Base-by-base conservation (phyloP, 805 yeast species). In the Metschnikowia kofuensis region DNA sequence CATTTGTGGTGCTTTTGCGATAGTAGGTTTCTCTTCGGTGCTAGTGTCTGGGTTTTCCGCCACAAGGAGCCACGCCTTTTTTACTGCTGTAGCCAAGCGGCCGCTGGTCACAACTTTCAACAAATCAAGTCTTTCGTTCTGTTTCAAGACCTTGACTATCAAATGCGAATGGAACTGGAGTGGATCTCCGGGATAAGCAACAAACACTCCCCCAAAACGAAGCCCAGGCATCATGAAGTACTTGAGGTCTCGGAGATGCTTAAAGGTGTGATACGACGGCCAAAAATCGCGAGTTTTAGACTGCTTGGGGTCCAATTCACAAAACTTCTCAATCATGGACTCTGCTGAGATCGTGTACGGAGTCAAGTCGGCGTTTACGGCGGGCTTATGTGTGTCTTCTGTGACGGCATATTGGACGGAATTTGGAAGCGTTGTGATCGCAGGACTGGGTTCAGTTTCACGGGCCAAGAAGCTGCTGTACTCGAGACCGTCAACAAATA, bases 181-280 rank as follows among this genome's bases (percentile, higher is more conserved):
- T 7, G 98, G 96, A 63, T 92, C 99, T 1, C 97, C 98, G 0
- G 97, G 98, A 55, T 92, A 92, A 1, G 91, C 90, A 49, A 94
- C 79, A 59, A 82, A 90, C 47, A 82, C 82, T 6, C 96, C 95
- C 2, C 99, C 99, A 65, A 91, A 92, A 49, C 96, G 77, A 31
- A 90, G 70, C 0, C 99, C 99, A 0, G 98, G 97, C 31, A 89
- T 76, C 14, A 87, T 56, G 49, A 70, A 80, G 63, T 75, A 85
- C 1, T 79, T 82, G 12, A 62, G 60, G 7, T 61, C 56, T 48
- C 75, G 74, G 34, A 83, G 65, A 45, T 62, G 59, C 44, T 64
- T 64, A 59, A 69, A 84, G 3, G 60, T 58, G 7, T 42, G 32
- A 43, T 54, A 62, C 6, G 40, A 35, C 14, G 21, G 48, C 47